A percentile compares a stretch with the other conserved stretches of the same genome.
These are phyloP conservation scores for Wickerhamiella sorbophila DNA, from an alignment of 805 yeast genomes.

Conservation along the genomic window DNA sequence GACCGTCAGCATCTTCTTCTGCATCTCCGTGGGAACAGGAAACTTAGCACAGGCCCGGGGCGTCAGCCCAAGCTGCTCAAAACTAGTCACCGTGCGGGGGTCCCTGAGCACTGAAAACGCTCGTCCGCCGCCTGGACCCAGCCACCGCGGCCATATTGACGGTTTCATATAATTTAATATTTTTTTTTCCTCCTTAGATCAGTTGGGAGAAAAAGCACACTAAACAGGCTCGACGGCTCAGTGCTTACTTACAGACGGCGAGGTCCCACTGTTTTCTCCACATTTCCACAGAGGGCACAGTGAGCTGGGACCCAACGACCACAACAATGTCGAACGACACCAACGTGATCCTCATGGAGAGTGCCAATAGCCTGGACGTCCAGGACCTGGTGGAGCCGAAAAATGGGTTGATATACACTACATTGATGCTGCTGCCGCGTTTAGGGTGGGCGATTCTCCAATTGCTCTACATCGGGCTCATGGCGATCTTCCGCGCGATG, in stretches of 20 bases:
- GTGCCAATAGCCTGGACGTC: too few species aligned
- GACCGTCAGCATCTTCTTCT: conserved; percentile 19
- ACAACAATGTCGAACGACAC: too few species aligned
- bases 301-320: too few species aligned
- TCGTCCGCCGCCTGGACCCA: neutral
- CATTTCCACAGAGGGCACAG: too few species aligned
- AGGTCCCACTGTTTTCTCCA: too few species aligned
- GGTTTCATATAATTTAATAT: neutral
- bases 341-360: too few species aligned
- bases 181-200: neutral
- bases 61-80: conserved; percentile 12
- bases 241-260: too few species aligned
- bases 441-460: conserved; percentile 20
- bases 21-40: conserved; percentile 16
- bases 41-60: conserved; percentile 2
- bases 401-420: conserved; percentile 8
- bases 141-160: neutral
- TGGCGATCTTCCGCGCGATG: neutral
- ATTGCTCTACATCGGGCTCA: conserved; percentile 1
- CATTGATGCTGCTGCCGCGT: conserved; percentile 1
- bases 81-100: conserved; percentile 13
- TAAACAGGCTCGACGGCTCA: too few species aligned
- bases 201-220: neutral
- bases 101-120: conserved; percentile 7
- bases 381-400: conserved; percentile 4